Conservation (phyloP, 2,329 filamentous ascomycete genomes). For the Pyricularia grisea region DNA sequence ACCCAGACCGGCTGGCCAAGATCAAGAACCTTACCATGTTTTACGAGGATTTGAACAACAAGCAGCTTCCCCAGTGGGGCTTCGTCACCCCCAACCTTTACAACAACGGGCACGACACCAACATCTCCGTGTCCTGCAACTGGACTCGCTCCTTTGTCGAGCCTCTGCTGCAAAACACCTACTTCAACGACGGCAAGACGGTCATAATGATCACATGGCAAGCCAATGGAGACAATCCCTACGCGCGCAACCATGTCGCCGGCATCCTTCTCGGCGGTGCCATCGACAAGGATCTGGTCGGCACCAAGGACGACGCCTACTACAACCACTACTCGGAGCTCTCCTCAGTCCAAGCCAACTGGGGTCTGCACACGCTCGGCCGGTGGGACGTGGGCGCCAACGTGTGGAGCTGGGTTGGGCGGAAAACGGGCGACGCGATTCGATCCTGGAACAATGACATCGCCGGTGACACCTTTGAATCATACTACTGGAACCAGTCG, state of each 20-base stretch:
- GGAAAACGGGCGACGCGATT: slow-evolving; percentile 47
- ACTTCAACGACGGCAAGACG: slow-evolving; percentile 63
- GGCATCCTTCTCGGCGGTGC: slow-evolving; percentile 65
- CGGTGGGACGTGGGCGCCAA: slow-evolving; percentile 67
- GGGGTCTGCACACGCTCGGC: slow-evolving; percentile 58
- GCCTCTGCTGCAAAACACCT: slow-evolving; percentile 55
- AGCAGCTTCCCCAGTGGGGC: slow-evolving; percentile 61
- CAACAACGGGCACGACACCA: slow-evolving; percentile 66
- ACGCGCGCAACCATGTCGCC: slow-evolving; percentile 57
- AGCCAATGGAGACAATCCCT: neutral
- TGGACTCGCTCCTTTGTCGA: slow-evolving; percentile 63
- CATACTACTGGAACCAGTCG: slow-evolving; percentile 15
- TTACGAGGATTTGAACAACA: slow-evolving; percentile 52
- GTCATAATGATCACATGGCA: slow-evolving; percentile 60
- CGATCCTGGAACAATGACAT: slow-evolving; percentile 10
- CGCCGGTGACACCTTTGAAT: slow-evolving; percentile 5
- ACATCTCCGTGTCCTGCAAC: slow-evolving; percentile 55
- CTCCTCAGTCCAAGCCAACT: slow-evolving; percentile 60
- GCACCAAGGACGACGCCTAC: slow-evolving; percentile 59
- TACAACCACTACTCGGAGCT: slow-evolving; percentile 67
- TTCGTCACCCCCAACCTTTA: slow-evolving; percentile 71
- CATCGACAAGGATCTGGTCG: slow-evolving; percentile 53
- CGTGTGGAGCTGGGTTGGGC: slow-evolving; percentile 52
- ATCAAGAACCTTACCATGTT: slow-evolving; percentile 70
- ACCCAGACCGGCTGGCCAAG: slow-evolving; percentile 49